Conservation (phyloP, 1,139 yeast species). For the Suhomyces wounanorum region DNA sequence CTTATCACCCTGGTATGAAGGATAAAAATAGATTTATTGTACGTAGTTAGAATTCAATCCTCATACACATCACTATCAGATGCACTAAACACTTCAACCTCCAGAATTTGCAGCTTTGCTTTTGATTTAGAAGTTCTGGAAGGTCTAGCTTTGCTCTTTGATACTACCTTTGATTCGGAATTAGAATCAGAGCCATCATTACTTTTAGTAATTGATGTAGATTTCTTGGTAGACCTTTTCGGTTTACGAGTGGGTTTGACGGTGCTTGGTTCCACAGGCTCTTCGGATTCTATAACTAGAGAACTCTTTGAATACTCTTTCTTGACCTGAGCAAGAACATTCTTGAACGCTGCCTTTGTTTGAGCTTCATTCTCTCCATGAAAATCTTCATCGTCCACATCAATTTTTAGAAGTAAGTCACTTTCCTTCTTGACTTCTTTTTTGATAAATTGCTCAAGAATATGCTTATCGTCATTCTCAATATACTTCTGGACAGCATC, state of each 20-base stretch:
- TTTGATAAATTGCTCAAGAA: constrained; percentile 69
- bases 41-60: constrained; percentile 2
- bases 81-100: constrained; percentile 11
- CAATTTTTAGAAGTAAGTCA: constrained; percentile 51
- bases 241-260: not conserved
- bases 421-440: constrained; percentile 66
- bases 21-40: not conserved
- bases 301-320: constrained; percentile 15
- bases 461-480: constrained; percentile 78
- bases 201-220: not conserved
- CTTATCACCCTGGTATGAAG: not conserved
- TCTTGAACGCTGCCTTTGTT: constrained; percentile 32
- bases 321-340: constrained; percentile 29
- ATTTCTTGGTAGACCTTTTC: not conserved
- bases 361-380: constrained; percentile 33
- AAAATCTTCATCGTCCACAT: constrained; percentile 36
- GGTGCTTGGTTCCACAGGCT: not conserved
- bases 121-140: constrained; percentile 6
- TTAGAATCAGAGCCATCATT: not conserved
- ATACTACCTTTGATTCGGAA: not conserved
- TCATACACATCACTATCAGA: constrained; percentile 11
- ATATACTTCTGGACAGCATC: constrained; percentile 72
- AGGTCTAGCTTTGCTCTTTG: constrained; percentile 2
- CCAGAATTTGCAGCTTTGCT: constrained; percentile 11
- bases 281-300: not conserved